Conservation (phyloP, 305 asterid genomes). For the Fraxinus platypoda region DNA sequence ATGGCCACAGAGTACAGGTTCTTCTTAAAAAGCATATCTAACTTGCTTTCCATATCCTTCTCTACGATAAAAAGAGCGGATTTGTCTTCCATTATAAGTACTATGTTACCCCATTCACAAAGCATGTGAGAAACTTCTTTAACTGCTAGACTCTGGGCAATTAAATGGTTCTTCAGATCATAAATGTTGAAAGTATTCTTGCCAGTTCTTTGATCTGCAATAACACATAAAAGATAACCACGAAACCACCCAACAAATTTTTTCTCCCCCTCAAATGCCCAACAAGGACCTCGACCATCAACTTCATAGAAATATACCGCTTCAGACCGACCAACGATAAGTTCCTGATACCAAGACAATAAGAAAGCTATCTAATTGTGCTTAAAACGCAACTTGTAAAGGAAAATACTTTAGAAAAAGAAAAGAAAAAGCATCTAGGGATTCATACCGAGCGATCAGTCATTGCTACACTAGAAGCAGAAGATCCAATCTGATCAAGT, state of each 20-base stretch:
- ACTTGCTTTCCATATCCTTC: slow-evolving; percentile 98
- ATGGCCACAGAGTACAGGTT: slow-evolving; percentile 90
- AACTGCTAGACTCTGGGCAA: slow-evolving; percentile 79
- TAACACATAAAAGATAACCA: slow-evolving; percentile 86
- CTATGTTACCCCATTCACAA: slow-evolving; percentile 91
- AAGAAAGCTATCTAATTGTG: not conserved
- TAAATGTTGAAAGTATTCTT: slow-evolving; percentile 70
- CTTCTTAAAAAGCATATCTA: slow-evolving; percentile 97
- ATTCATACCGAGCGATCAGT: slow-evolving; percentile 75
- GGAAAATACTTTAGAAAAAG: not conserved
- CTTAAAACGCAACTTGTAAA: slow-evolving; percentile 5
- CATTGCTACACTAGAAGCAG: slow-evolving; percentile 75
- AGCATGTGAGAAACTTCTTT: slow-evolving; percentile 87
- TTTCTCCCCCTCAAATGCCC: slow-evolving; percentile 99
- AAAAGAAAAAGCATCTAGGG: slow-evolving; percentile 10
- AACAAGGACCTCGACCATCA: slow-evolving; percentile 99
- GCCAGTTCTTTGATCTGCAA: slow-evolving; percentile 79
- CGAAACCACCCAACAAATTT: slow-evolving; percentile 94
- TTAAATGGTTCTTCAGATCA: slow-evolving; percentile 86
- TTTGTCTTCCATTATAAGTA: slow-evolving; percentile 79
- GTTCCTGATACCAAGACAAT: slow-evolving; percentile 54
- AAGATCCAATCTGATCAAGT: slow-evolving; percentile 88
- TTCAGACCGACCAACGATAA: slow-evolving; percentile 93
- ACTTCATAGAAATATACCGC: slow-evolving; percentile 92
- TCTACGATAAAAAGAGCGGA: slow-evolving; percentile 78